Evolutionary conservation across 306 rosid genomes (phyloP).

Genomic region (Corylus americana): DNA sequence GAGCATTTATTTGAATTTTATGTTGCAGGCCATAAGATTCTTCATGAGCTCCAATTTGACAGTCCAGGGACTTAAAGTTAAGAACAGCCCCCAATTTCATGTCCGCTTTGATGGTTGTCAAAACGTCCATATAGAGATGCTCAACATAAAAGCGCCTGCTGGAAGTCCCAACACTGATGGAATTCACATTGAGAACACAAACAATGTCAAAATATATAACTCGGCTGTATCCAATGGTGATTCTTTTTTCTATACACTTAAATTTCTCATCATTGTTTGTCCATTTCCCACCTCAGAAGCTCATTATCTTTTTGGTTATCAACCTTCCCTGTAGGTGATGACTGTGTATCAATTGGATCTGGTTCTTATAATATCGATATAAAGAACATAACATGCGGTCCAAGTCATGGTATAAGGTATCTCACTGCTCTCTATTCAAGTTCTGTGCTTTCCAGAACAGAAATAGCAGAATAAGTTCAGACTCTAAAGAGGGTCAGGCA

Average conservation of each 20-base stretch:
- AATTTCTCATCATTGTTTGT: neutral
- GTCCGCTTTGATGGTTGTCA: slow-evolving; percentile 45
- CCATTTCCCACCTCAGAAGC: neutral
- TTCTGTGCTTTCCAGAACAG: neutral
- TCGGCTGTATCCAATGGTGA: slow-evolving; percentile 48
- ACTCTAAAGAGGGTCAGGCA: neutral
- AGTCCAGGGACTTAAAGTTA: slow-evolving; percentile 41
- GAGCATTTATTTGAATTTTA: neutral
- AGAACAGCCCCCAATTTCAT: slow-evolving; percentile 54
- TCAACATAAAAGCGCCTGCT: slow-evolving; percentile 42
- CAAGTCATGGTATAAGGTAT: slow-evolving; percentile 70
- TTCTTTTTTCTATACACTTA: neutral
- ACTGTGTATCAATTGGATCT: slow-evolving; percentile 58
- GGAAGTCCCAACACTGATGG: slow-evolving; percentile 61
- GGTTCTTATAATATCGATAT: slow-evolving; percentile 56
- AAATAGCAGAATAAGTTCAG: neutral
- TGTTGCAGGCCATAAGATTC: slow-evolving; percentile 49
- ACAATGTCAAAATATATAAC: slow-evolving; percentile 38
- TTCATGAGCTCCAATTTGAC: slow-evolving; percentile 44
- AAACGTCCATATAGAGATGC: slow-evolving; percentile 40
- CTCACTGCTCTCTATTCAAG: neutral
- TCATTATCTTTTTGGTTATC: neutral
- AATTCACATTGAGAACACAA: slow-evolving; percentile 55
- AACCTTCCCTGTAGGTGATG: slow-evolving; percentile 44
- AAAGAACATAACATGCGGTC: slow-evolving; percentile 50